Conservation (phyloP, 2,329 filamentous ascomycete species). For the Trichophyton equinum region DNA sequence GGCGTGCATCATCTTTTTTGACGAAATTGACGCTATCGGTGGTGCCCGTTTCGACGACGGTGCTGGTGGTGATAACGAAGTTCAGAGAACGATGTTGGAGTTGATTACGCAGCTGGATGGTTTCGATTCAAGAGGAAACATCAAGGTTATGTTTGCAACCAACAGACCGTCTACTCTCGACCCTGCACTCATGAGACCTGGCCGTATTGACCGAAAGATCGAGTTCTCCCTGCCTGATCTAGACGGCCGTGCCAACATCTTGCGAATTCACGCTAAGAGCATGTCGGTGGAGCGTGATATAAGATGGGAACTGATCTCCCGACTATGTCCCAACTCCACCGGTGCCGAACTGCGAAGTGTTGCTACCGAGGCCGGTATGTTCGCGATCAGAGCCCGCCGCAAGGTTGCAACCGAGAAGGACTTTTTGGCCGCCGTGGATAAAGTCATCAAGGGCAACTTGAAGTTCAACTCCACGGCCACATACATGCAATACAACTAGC, state of each 20-base stretch:
- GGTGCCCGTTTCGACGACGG: constrained; percentile 94
- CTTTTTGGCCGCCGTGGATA: constrained; percentile 93
- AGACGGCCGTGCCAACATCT: constrained; percentile 91
- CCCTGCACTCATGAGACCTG: constrained; percentile 92
- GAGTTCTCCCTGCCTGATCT: constrained; percentile 96
- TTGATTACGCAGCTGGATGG: constrained; percentile 94
- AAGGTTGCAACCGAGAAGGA: constrained; percentile 99
- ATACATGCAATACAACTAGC: constrained; percentile 98
- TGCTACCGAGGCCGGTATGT: constrained; percentile 97
- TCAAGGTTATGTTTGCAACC: constrained; percentile 99
- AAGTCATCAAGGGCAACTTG: constrained; percentile 97
- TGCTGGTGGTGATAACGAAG: constrained; percentile 92
- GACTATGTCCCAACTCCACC: constrained; percentile 91
- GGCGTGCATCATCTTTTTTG: constrained; percentile 99
- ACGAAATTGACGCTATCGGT: constrained; percentile 94
- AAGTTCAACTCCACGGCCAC: constrained; percentile 99
- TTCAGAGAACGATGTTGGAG: constrained; percentile 95
- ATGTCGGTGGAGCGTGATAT: constrained; percentile 99
- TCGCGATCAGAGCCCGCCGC: constrained; percentile 81
- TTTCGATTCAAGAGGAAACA: constrained; percentile 92
- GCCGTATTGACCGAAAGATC: constrained; percentile 96
- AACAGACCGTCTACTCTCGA: constrained; percentile 92
- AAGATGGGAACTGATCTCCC: constrained; percentile 95
- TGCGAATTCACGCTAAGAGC: constrained; percentile 97
- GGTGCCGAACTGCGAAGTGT: constrained; percentile 93